Evolutionary conservation across 1,284 basidiomycete genomes (phyloP).

Genomic region (Abortiporus biennis): DNA sequence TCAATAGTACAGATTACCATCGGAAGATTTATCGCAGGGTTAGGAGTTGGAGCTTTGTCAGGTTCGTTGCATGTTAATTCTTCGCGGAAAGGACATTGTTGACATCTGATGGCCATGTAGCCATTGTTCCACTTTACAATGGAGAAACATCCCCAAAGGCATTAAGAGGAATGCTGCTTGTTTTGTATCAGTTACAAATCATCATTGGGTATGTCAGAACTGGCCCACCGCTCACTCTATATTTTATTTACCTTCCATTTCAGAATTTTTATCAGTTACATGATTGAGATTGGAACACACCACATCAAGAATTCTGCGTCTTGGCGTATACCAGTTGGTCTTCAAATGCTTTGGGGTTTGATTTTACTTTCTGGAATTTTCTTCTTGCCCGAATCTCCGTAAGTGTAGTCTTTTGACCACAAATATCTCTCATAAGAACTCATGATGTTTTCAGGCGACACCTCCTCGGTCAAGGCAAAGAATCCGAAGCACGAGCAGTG

Average conservation of each 20-base stretch:
- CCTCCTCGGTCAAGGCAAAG: conserved; percentile 47
- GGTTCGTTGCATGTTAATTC: conserved; percentile 27
- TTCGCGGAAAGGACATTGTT: neutral
- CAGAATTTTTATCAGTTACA: conserved; percentile 68
- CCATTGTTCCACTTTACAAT: conserved; percentile 77
- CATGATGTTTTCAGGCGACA: conserved; percentile 42
- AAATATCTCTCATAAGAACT: neutral
- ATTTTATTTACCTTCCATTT: neutral
- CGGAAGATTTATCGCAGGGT: conserved; percentile 64
- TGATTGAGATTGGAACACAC: conserved; percentile 70
- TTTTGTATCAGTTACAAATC: conserved; percentile 74
- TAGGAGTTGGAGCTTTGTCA: conserved; percentile 76
- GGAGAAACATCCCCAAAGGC: conserved; percentile 77
- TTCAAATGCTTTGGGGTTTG: conserved; percentile 65
- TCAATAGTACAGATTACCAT: conserved; percentile 64
- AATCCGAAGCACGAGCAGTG: conserved; percentile 51
- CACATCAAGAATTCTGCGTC: conserved; percentile 51
- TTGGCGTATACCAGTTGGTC: conserved; percentile 66
- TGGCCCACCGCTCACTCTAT: conserved; percentile 5
- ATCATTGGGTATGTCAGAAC: conserved; percentile 47
- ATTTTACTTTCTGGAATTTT: conserved; percentile 64
- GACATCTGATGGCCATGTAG: conserved; percentile 24
- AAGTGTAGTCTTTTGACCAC: conserved; percentile 22
- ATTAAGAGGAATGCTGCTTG: conserved; percentile 67
- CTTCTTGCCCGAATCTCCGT: conserved; percentile 80